phyloP scores from a whole-genome alignment of 257 asterid species.

The Paulownia fortunei region DNA sequence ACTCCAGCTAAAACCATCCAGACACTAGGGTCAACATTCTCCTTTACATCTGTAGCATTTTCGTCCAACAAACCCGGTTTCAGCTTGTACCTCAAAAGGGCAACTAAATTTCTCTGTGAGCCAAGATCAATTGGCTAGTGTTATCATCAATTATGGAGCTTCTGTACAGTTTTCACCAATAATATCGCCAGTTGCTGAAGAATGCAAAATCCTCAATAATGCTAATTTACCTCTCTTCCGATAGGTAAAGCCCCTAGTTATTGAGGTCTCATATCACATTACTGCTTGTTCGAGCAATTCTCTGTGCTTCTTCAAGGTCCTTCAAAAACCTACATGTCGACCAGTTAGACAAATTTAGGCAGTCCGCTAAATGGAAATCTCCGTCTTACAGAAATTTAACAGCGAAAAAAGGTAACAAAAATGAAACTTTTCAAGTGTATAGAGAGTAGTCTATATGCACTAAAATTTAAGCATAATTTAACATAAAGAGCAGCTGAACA shows the following conservation, averaged over 20 bases:
- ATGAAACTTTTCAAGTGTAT: background rate
- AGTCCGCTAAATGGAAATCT: background rate
- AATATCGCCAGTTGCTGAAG: conserved; percentile 28
- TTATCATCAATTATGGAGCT: conserved; percentile 27
- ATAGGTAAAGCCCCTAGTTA: background rate
- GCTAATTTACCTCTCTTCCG: conserved; percentile 30
- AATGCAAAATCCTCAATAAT: conserved; percentile 22
- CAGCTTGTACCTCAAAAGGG: conserved; percentile 18
- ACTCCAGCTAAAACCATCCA: conserved; percentile 24
- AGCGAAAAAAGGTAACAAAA: background rate
- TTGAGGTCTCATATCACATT: conserved; percentile 52
- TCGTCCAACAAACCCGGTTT: conserved; percentile 14
- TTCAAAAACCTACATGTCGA: conserved; percentile 65
- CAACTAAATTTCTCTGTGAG: background rate
- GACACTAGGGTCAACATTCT: background rate
- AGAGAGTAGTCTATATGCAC: background rate
- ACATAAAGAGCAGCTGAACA: background rate
- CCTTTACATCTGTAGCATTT: conserved; percentile 8
- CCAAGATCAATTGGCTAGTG: conserved; percentile 23
- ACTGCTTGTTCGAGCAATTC: conserved; percentile 72
- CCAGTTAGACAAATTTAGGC: background rate
- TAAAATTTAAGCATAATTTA: background rate
- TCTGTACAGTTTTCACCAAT: conserved; percentile 31
- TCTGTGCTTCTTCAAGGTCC: conserved; percentile 96
- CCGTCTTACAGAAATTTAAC: conserved; percentile 4